Conservation (phyloP, 257 asterid species). For the Ophiorrhiza pumila region DNA sequence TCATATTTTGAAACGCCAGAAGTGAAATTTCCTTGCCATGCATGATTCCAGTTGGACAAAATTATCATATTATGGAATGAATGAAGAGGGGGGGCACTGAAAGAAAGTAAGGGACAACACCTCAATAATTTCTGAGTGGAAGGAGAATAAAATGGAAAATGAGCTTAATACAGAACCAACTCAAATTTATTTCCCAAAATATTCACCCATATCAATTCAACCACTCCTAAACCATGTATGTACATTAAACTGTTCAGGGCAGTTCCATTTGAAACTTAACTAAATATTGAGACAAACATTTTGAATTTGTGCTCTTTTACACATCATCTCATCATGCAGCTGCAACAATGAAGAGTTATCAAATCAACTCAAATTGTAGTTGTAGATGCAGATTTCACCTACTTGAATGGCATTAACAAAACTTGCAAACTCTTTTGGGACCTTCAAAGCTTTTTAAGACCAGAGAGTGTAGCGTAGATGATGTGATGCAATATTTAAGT, state of each 20-base stretch:
- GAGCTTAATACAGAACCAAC: neutral
- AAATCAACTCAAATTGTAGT: neutral
- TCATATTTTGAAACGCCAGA: too few species aligned
- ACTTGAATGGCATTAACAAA: neutral
- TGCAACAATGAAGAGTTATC: neutral
- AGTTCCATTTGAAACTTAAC: neutral
- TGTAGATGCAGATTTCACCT: neutral
- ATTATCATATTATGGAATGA: too few species aligned
- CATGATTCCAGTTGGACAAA: too few species aligned
- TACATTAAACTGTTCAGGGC: neutral
- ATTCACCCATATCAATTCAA: neutral
- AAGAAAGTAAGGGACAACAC: too few species aligned
- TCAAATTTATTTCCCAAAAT: neutral
- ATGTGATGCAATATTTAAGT: slow-evolving; percentile 39
- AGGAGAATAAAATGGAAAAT: too few species aligned
- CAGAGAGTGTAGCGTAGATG: neutral
- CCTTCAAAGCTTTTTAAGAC: neutral
- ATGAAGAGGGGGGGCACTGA: too few species aligned
- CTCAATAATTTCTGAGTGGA: too few species aligned
- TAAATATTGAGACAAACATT: neutral
- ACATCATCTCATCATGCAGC: neutral
- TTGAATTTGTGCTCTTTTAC: neutral
- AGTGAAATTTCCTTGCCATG: too few species aligned
- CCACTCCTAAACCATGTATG: too few species aligned
- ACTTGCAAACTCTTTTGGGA: neutral